Evolutionary conservation across 371 early-diverging fungal genomes (phyloP), one percentile per base, ranked within the genome.

Genomic region (Mortierella sp.): DNA sequence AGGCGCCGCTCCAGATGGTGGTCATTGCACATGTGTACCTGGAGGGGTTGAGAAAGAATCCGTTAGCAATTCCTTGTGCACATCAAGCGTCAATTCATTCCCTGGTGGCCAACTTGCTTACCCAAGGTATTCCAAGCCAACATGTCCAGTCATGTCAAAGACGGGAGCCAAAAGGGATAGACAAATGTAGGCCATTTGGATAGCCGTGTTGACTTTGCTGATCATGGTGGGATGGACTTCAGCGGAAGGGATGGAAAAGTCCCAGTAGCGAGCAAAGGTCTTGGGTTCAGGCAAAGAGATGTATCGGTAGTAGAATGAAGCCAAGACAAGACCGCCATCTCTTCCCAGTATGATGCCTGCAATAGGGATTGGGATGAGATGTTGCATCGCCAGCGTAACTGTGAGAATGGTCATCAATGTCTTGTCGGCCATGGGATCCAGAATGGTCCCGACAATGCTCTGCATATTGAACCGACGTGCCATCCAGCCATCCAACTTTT

Each of bases 351-450:
- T 97, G 4, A 97, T 59, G 0, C 80, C 82, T 9, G 96, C 95
- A 54, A 98, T 81, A 10, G 90, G 85, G 6, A 88, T 63, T 34
- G 98, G 96, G 52, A 98, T 65, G 51, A 94, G 79, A 14, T 88
- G 87, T 29, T 89, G 85, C 70, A 85, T 85, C 5, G 90, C 86
- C 55, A 97, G 74, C 27, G 96, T 90, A 3, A 96, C 83, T 12
- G 95, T 93, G 79, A 97, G 74, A 13, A 91, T 88, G 0, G 96
- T 95, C 96, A 98, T 96, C 24, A 98, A 78, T 3, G 91, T 86
- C 79, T 98, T 98, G 81, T 98, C 98, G 5, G 98, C 98, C n/a
- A 92, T 88, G 4, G 98, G 98, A 68, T 98, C 98, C 46, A 98
- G 86, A 22, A 96, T 92, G 0, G 94, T 92, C 6, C 98, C 98